Conservation (phyloP, 805 yeast genomes). For the Lachancea waltii region DNA sequence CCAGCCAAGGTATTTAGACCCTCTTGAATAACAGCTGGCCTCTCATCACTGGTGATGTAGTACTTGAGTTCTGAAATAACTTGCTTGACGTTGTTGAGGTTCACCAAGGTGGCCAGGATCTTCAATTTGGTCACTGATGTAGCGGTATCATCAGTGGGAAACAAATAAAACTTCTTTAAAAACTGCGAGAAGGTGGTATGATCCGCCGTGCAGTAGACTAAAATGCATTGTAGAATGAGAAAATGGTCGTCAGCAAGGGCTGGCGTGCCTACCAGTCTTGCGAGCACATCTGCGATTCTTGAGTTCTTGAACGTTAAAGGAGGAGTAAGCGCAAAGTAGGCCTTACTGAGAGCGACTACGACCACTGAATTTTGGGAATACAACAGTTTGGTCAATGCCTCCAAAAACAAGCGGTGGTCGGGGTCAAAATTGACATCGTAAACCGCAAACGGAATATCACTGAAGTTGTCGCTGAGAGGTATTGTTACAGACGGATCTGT, state of each 20-base stretch:
- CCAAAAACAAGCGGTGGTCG: constrained; percentile 53
- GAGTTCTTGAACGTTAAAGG: constrained; percentile 43
- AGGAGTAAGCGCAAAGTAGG: constrained; percentile 53
- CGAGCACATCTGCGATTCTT: constrained; percentile 45
- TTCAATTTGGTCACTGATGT: constrained; percentile 49
- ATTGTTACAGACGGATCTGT: constrained; percentile 27
- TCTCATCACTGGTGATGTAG: constrained; percentile 35
- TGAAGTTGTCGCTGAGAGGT: constrained; percentile 40
- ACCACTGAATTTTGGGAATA: constrained; percentile 54
- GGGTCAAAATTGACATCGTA: constrained; percentile 42
- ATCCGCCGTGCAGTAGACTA: constrained; percentile 30
- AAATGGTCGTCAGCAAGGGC: constrained; percentile 31
- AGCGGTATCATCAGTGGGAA: constrained; percentile 46
- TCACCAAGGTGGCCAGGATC: constrained; percentile 53
- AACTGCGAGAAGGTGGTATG: constrained; percentile 33
- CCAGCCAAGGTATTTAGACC: constrained; percentile 58
- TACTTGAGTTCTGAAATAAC: constrained; percentile 61
- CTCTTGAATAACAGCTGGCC: constrained; percentile 33
- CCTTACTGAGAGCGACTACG: constrained; percentile 51
- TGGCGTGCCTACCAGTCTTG: constrained; percentile 36
- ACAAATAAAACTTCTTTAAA: constrained; percentile 46
- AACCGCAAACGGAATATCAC: constrained; percentile 33
- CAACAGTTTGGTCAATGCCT: constrained; percentile 40
- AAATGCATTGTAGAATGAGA: constrained; percentile 43
- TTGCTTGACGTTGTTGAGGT: constrained; percentile 42